phyloP scores from a whole-genome alignment of 805 yeast species.

The Hemisphaericaspora nanyangensis region DNA sequence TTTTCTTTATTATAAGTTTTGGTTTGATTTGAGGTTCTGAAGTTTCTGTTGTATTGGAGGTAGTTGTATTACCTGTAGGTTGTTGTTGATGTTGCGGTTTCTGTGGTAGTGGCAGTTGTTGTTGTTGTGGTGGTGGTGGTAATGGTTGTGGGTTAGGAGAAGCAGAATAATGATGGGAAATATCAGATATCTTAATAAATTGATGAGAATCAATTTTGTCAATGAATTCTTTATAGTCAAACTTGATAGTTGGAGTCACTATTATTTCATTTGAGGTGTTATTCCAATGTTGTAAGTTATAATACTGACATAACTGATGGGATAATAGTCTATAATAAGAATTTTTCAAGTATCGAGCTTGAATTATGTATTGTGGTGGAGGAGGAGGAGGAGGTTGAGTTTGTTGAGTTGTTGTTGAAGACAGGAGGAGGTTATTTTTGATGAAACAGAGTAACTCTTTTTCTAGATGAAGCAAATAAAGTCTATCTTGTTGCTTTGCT shows the following conservation, averaged over 20 bases:
- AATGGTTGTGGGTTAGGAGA: not conserved
- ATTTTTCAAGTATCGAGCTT: constrained; percentile 45
- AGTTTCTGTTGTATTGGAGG: too few species aligned
- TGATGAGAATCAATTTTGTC: constrained; percentile 1
- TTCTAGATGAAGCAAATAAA: constrained; percentile 19
- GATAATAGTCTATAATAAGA: constrained; percentile 65
- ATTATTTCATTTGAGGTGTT: constrained; percentile 18
- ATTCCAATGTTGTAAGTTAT: constrained; percentile 51
- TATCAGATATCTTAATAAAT: constrained; percentile 9
- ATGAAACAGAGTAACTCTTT: constrained; percentile 17
- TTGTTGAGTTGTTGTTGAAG: constrained; percentile 9
- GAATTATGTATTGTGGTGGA: constrained; percentile 11
- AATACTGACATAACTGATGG: constrained; percentile 69
- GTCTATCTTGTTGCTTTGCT: constrained; percentile 18
- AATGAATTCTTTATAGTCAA: constrained; percentile 13
- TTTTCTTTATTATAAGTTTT: constrained; percentile 13
- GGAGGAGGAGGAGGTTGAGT: not conserved
- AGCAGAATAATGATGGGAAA: constrained; percentile 5
- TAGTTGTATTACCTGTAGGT: not conserved
- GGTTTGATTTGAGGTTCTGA: constrained; percentile 10
- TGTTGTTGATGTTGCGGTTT: not conserved
- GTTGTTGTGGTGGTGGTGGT: not conserved
- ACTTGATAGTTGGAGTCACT: constrained; percentile 14
- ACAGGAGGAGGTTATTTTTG: constrained; percentile 8
- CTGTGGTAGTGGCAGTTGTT: not conserved